A percentile compares a stretch with the other conserved stretches of the same genome.
Conservation (phyloP, 495 filamentous ascomycete species). For the Annulohypoxylon nitens region DNA sequence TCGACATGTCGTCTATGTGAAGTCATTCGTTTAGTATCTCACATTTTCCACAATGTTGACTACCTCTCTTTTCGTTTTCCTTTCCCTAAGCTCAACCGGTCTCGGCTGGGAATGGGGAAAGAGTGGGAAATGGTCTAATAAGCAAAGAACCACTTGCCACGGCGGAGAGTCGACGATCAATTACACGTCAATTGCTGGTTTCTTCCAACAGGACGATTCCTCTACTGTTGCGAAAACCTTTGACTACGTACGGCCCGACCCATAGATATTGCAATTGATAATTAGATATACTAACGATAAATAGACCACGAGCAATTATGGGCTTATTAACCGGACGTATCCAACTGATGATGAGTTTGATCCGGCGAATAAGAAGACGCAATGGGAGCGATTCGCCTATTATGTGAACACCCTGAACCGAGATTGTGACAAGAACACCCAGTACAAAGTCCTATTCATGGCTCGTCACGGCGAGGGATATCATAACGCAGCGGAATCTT, state of each 20-base stretch:
- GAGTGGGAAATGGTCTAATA: conserved; percentile 34
- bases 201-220: conserved; percentile 77
- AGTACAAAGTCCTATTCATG: conserved; percentile 76
- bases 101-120: conserved; percentile 41
- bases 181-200: conserved; percentile 75
- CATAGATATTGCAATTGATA: too few relatives aligned
- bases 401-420: conserved; percentile 69
- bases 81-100: conserved; percentile 31
- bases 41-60: conserved; percentile 24
- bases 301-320: conserved; percentile 75
- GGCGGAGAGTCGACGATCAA: conserved; percentile 55
- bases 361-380: conserved; percentile 60
- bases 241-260: conserved; percentile 68
- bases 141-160: conserved; percentile 33
- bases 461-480: conserved; percentile 79
- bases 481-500: conserved; percentile 74
- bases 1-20: conserved; percentile 1
- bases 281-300: not conserved
- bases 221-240: conserved; percentile 72
- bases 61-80: conserved; percentile 21
- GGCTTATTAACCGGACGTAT: conserved; percentile 72
- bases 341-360: conserved; percentile 59
- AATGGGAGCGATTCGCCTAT: conserved; percentile 75
- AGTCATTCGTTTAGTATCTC: conserved; percentile 7
- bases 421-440: conserved; percentile 58